Evolutionary conservation across 1,284 basidiomycete genomes (phyloP), one percentile per base, ranked within the genome.

Genomic region (Sporisorium reilianum): DNA sequence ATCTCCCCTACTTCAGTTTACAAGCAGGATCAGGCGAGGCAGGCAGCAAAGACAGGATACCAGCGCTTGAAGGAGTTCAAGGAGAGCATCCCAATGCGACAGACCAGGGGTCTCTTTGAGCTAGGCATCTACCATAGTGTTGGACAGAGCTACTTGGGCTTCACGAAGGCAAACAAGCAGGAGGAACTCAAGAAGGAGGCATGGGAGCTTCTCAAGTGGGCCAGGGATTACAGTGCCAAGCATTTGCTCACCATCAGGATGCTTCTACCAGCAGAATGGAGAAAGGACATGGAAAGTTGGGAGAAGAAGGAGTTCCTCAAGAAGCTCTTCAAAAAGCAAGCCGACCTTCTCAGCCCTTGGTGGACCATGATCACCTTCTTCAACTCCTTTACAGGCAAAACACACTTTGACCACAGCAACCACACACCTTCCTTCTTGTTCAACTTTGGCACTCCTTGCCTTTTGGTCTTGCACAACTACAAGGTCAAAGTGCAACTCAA

Each of bases 371-470:
- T 28, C 1, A 46, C 54, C n/a, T 55, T 55, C 44, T 48, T 55
- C 30, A 30, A 55, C 20, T 5, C 7, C 12, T 55, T 46, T 44
- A 55, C 42, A 16, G 54, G 44, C 16, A 18, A 5, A 7, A 18
- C 30, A 16, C 42, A 46, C 44, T 11, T 18, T 1, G 54, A 55
- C 22, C 14, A n/a, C 20, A 4, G 32, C n/a, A n/a, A 55, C 40
- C 28, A 45, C 23, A 42, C 22, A 23, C 54, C 44, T 16, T 55
- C 54, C 12, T 55, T 55, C 23, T 30, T 55, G 1, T 55, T 55
- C 54, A 55, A 55, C 30, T 55, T 55, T 55, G 30, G 42, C 3
- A n/a, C 28, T 12, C 42, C 30, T 36, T 55, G 54, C 54, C 9
- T 25, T 11, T 18, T 55, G 28, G 22, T 30, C 3, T 32, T 55